Base-by-base conservation (phyloP, 2,329 filamentous ascomycete species). In the Stagonosporopsis chrysanthemi region DNA sequence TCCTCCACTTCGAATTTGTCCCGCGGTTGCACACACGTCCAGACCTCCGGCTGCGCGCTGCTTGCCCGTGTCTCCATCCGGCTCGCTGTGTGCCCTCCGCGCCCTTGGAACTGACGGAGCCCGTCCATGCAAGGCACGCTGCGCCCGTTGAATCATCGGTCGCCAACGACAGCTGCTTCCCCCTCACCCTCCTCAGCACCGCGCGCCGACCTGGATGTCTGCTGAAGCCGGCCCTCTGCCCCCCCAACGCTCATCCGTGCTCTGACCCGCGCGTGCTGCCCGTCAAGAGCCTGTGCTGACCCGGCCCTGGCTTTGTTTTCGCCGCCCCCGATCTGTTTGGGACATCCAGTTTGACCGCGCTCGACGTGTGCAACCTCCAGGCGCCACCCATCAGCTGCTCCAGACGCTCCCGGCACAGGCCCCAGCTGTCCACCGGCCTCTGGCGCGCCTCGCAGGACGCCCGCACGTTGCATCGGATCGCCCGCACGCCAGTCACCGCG, bases 101-200 rank as follows among this genome's bases (percentile, higher is more conserved):
- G 55, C 61, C 65, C 67, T 67, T 68, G 61, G 66, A 61, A 58
- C 61, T 55, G 58, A 60, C 44, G 54, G 53, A 62, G 59, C 62
- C 64, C 45, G 67, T 68, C 65, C 52, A 75, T 75, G 72, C 73
- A 74, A 75, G 72, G 72, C 70, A 74, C 72, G 69, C 63, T 57
- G 54, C 66, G 62, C 63, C 61, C 56, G 61, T 67, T 63, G 62
- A 69, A 66, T 67, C 64, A 49, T 67, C 65, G 62, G 52, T 58
- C 61, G 53, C 64, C 47, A 64, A 59, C 58, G 55, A 58, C 57
- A 52, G 61, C 60, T 66, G 60, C 64, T 62, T 57, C 58, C 56
- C 62, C 60, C 58, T 56, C 53, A 52, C 53, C 45, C 56, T 56
- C 52, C 54, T 47, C 60, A 66, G 63, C 57, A 64, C 63, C 24